Evolutionary conservation across 352 stramenopile species (phyloP).

Genomic region (Peronospora belbahrii): DNA sequence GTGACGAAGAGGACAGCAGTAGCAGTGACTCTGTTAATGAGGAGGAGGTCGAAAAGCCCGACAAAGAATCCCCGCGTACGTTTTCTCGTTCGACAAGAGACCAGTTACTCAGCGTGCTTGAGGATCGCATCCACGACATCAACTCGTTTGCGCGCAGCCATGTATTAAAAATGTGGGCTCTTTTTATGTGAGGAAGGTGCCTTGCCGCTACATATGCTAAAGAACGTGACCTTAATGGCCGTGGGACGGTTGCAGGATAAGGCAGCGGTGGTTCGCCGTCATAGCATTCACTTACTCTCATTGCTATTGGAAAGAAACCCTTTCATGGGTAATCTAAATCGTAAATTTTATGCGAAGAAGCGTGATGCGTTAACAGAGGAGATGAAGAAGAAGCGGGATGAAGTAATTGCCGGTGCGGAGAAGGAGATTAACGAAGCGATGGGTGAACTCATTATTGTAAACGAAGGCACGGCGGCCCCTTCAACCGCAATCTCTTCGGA

Average conservation of each 20-base stretch:
- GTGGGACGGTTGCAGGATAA: conserved; percentile 90
- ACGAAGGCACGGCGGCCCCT: not conserved
- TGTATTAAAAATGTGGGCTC: conserved; percentile 87
- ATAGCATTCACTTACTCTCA: conserved; percentile 84
- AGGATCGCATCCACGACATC: conserved; percentile 85
- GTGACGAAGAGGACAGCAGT: conserved; percentile 21
- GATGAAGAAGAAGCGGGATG: conserved; percentile 51
- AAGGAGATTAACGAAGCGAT: conserved; percentile 58
- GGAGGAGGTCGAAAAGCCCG: conserved; percentile 12
- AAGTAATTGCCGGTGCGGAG: conserved; percentile 80
- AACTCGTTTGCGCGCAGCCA: conserved; percentile 90
- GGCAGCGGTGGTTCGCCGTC: conserved; percentile 87
- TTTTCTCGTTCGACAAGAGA: conserved; percentile 61
- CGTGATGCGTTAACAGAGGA: conserved; percentile 58
- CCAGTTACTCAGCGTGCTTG: conserved; percentile 83
- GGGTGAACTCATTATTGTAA: conserved; percentile 16
- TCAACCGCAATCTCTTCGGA: conserved; percentile 16
- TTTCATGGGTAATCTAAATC: conserved; percentile 88
- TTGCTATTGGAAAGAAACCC: conserved; percentile 90
- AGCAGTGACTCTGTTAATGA: conserved; percentile 20
- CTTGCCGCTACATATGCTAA: conserved; percentile 84
- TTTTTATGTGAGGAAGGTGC: conserved; percentile 75
- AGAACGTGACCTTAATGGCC: conserved; percentile 68
- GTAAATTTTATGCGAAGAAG: conserved; percentile 74
- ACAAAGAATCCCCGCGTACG: conserved; percentile 21